Evolutionary conservation across 1,139 yeast genomes (phyloP).

Genomic region (Suhomyces choctaworum): DNA sequence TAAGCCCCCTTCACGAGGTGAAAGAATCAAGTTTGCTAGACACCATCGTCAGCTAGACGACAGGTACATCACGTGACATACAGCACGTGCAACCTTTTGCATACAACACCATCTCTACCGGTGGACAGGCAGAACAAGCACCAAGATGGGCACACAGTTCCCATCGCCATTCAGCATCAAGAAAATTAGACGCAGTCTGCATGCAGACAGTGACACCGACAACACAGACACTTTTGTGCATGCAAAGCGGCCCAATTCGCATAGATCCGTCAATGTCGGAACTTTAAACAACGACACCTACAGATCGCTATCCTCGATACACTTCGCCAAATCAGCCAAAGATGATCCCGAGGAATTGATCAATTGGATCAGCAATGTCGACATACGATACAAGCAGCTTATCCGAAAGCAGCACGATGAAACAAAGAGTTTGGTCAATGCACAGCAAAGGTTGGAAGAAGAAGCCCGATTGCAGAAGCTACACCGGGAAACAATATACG

Average conservation of each 20-base stretch:
- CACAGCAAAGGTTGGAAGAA: slow-evolving; percentile 28
- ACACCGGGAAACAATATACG: slow-evolving; percentile 31
- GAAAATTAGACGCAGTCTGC: slow-evolving; percentile 4
- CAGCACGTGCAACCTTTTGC: too few species aligned
- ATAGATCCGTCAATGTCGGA: background rate
- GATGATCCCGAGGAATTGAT: slow-evolving; percentile 38
- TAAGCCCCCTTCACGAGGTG: too few species aligned
- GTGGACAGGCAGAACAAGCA: background rate
- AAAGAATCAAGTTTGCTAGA: too few species aligned
- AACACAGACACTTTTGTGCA: slow-evolving; percentile 8
- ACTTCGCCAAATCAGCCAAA: slow-evolving; percentile 1
- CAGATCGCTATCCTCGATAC: slow-evolving; percentile 1
- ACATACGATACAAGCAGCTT: slow-evolving; percentile 40
- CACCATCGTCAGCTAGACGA: too few species aligned
- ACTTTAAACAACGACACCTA: background rate
- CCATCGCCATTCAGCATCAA: slow-evolving; percentile 14
- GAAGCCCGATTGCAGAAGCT: slow-evolving; percentile 31
- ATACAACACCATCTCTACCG: background rate
- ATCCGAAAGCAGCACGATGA: slow-evolving; percentile 41
- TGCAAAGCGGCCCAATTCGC: slow-evolving; percentile 2
- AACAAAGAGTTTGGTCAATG: slow-evolving; percentile 22
- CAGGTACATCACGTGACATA: too few species aligned
- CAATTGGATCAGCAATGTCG: slow-evolving; percentile 53
- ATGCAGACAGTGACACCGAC: slow-evolving; percentile 6
- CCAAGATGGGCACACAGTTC: slow-evolving; percentile 9